These are phyloP conservation scores for Ocimum tenuiflorum DNA, from an alignment of 257 asterid genomes.

Conservation along the genomic window DNA sequence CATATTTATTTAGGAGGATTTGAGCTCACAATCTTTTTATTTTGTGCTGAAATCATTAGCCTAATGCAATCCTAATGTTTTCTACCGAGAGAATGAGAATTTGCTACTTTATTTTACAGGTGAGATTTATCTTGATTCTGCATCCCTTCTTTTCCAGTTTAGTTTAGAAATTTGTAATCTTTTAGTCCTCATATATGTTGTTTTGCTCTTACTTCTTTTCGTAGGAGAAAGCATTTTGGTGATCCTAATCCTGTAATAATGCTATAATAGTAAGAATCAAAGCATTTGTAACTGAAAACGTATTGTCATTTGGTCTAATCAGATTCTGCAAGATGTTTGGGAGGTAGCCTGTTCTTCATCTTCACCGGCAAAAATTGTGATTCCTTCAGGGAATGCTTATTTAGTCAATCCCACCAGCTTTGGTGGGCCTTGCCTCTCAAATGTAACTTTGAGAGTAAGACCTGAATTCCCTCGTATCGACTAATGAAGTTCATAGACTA, in stretches of 20 bases:
- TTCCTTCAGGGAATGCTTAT: conserved; percentile 40
- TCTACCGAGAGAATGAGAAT: background rate
- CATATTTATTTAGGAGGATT: background rate
- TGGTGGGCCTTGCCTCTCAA: conserved; percentile 66
- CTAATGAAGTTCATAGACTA: background rate
- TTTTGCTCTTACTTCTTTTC: background rate
- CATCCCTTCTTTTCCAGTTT: background rate
- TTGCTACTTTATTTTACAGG: background rate
- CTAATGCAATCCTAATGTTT: background rate
- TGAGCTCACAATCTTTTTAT: background rate
- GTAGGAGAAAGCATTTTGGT: background rate
- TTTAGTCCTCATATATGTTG: background rate
- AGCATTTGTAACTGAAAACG: no score
- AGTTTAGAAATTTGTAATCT: background rate
- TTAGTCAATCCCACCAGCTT: conserved; percentile 47
- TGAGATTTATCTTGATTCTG: background rate
- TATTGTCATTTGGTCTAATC: conserved; percentile 24
- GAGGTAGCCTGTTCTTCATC: conserved; percentile 46
- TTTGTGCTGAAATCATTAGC: background rate
- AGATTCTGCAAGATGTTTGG: conserved; percentile 61
- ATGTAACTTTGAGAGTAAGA: conserved; percentile 51
- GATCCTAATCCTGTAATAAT: background rate
- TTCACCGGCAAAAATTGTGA: conserved; percentile 33
- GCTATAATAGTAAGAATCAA: no score
- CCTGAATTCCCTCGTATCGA: background rate